phyloP scores from a whole-genome alignment of 805 yeast species.

The Blastobotrys robertii region DNA sequence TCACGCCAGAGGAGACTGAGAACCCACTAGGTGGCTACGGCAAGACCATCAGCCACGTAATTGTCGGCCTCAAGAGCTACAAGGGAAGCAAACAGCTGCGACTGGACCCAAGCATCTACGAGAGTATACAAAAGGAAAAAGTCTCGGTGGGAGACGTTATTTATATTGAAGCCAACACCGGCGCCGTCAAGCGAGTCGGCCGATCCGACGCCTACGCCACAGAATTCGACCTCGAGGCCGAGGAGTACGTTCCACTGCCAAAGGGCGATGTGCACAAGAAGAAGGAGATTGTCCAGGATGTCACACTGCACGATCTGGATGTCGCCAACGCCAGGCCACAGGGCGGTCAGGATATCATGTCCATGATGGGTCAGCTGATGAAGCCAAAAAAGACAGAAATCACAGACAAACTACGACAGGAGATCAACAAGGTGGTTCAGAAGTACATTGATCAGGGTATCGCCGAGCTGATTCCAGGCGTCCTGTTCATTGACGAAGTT shows the following conservation, averaged over 20 bases:
- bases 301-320: conserved; percentile 91
- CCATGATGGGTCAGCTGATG: conserved; percentile 94
- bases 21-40: conserved; percentile 98
- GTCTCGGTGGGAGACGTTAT: conserved; percentile 95
- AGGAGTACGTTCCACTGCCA: conserved; percentile 96
- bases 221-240: conserved; percentile 96
- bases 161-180: conserved; percentile 94
- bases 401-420: conserved; percentile 88
- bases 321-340: conserved; percentile 92
- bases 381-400: conserved; percentile 95
- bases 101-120: conserved; percentile 87
- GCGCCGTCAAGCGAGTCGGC: conserved; percentile 94
- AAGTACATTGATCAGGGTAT: conserved; percentile 97
- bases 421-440: conserved; percentile 90
- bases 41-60: conserved; percentile 87
- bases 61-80: conserved; percentile 87
- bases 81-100: conserved; percentile 84
- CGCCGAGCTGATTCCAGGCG: conserved; percentile 97
- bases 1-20: conserved; percentile 92
- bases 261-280: conserved; percentile 98
- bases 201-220: conserved; percentile 98
- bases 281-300: conserved; percentile 96
- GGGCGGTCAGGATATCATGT: conserved; percentile 94
- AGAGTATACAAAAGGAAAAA: conserved; percentile 88
- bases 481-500: conserved; percentile 93